Evolutionary conservation across 805 yeast genomes (phyloP), one percentile per base, ranked within the genome.

Genomic region (Jamesozyma hellenica): DNA sequence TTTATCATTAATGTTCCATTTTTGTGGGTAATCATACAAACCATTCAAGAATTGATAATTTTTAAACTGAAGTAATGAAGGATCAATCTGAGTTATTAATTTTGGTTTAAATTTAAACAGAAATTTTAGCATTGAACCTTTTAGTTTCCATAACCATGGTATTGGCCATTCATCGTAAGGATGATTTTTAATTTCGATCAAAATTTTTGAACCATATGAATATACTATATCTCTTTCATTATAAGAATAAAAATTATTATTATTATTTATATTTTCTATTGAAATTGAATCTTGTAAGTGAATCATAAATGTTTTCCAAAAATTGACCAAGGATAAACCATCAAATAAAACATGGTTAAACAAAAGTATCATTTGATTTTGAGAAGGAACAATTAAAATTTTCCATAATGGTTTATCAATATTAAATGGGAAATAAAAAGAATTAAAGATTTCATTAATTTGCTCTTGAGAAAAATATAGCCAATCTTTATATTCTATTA

Each of bases 301-400:
- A 31, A 18, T 23, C 18, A 4, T 14, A n/a, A 15, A 4, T 7
- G 15, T 15, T 34, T 8, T 34, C 33, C 26, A 29, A n/a, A 21
- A 27, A 30, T 18, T 19, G 23, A n/a, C 11, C 17, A 50, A 44
- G 1, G 59, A 49, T 35, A 54, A 43, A 8, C 62, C 62, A 44
- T 57, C 62, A 37, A 50, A 50, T 14, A 55, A 39, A 2, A 46
- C 46, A 40, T 57, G 62, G 32, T 55, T 56, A 15, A 50, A 38
- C 12, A 51, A 32, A 12, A 57, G 29, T 10, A 53, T 15, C 25
- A 56, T n/a, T 15, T 45, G 44, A 13, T 44, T 47, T 11, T 39
- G 34, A 21, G 38, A 30, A 4, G 48, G 48, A 2, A 51, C 15
- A 1, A 52, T 30, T 11, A 57, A 34, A 7, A 57, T 17, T 36